A percentile compares a stretch with the other conserved stretches of the same genome.
Evolutionary conservation across 2,329 filamentous ascomycete genomes (phyloP).

Genomic region (Lachnellula cervina): DNA sequence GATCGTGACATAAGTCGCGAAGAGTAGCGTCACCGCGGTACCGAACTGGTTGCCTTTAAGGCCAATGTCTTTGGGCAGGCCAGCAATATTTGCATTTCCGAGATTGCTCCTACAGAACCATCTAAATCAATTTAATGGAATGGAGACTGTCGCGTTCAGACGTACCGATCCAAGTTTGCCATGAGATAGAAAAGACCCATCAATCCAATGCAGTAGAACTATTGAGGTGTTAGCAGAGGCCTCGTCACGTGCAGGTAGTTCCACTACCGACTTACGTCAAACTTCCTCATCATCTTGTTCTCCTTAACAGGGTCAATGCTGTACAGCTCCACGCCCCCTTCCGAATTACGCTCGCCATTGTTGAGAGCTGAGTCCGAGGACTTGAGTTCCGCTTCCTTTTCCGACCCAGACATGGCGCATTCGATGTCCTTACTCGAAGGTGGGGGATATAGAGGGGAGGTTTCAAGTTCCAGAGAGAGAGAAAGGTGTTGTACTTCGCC

Average conservation of each 20-base stretch:
- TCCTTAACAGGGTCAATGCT: constrained; percentile 40
- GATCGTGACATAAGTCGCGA: constrained; percentile 45
- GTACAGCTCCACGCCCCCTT: constrained; percentile 6
- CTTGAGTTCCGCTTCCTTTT: neutral
- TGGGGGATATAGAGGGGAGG: too few relatives aligned
- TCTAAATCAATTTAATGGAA: neutral
- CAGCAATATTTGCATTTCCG: constrained; percentile 17
- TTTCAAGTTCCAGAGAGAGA: too few relatives aligned
- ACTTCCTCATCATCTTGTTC: constrained; percentile 40
- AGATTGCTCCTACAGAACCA: constrained; percentile 1
- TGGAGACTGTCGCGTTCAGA: neutral
- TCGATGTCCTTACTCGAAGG: too few relatives aligned
- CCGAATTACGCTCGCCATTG: neutral
- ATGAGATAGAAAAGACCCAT: constrained; percentile 51
- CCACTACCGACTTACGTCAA: constrained; percentile 34
- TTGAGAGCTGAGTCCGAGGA: neutral
- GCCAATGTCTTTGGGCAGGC: constrained; percentile 16
- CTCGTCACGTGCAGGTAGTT: neutral
- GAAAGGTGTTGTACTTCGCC: too few relatives aligned
- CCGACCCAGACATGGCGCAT: neutral
- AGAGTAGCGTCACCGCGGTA: constrained; percentile 41
- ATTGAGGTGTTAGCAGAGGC: constrained; percentile 22
- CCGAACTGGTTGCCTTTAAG: constrained; percentile 14
- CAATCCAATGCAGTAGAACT: constrained; percentile 22
- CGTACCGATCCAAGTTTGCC: constrained; percentile 46